Percentiles rank a stretch among this genome's conserved stretches.
phyloP scores from a whole-genome alignment of 805 yeast genomes.

The Metschnikowia matae region DNA sequence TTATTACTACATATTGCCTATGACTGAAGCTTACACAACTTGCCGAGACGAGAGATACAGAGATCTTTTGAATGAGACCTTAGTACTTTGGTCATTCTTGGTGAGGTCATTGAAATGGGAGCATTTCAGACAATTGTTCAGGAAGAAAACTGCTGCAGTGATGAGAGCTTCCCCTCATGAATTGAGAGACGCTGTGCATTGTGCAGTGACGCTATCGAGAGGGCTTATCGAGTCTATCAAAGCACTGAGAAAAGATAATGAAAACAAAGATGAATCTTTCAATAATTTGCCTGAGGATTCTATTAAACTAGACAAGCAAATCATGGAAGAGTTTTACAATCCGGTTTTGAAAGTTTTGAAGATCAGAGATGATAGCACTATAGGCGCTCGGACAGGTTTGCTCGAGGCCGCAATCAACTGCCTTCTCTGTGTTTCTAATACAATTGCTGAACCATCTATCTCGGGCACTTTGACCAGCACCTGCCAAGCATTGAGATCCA shows the following conservation, averaged over 20 bases:
- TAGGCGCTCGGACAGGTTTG: conserved; percentile 69
- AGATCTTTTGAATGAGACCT: conserved; percentile 62
- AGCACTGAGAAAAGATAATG: conserved; percentile 13
- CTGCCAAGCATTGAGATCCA: conserved; percentile 84
- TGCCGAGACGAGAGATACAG: conserved; percentile 53
- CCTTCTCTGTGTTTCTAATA: conserved; percentile 56
- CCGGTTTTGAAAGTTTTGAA: conserved; percentile 56
- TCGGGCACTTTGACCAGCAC: conserved; percentile 82
- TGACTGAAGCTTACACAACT: conserved; percentile 74
- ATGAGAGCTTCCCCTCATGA: conserved; percentile 34
- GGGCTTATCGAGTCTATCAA: conserved; percentile 41
- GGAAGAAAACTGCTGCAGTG: conserved; percentile 56
- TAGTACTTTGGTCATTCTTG: conserved; percentile 57
- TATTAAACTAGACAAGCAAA: conserved; percentile 30
- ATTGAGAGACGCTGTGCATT: conserved; percentile 53
- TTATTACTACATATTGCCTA: conserved; percentile 78
- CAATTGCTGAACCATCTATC: conserved; percentile 51
- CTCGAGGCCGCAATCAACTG: conserved; percentile 76
- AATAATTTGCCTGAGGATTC: conserved; percentile 25
- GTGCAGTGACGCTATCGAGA: conserved; percentile 54
- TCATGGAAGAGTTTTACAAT: conserved; percentile 57
- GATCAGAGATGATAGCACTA: conserved; percentile 73
- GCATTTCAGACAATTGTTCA: conserved; percentile 72
- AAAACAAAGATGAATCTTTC: conserved; percentile 13
- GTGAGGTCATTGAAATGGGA: conserved; percentile 63